phyloP scores from a whole-genome alignment of 1,284 basidiomycete genomes.

The Irpex lacteus region DNA sequence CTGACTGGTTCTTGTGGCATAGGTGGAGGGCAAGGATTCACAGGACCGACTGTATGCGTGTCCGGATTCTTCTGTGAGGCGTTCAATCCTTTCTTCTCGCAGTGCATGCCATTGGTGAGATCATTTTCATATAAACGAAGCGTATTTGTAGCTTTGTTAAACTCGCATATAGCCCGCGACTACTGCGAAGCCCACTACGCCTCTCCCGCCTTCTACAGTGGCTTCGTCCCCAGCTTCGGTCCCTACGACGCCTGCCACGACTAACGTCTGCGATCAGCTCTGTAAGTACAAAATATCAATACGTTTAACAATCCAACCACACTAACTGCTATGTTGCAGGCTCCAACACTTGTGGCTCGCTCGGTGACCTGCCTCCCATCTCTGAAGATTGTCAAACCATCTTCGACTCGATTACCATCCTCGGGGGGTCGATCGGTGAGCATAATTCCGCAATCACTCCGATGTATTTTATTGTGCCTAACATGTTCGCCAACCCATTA shows the following conservation, averaged over 20 bases:
- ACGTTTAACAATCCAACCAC: background rate
- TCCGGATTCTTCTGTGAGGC: slow-evolving; percentile 2
- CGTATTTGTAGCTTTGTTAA: background rate
- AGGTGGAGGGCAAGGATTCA: background rate
- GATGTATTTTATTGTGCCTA: background rate
- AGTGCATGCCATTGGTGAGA: background rate
- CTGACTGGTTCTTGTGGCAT: background rate
- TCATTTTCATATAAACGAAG: background rate
- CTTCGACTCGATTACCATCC: slow-evolving; percentile 24
- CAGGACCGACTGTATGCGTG: background rate
- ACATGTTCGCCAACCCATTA: background rate
- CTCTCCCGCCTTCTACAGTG: background rate
- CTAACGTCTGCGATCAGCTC: slow-evolving; percentile 21
- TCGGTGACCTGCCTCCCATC: slow-evolving; percentile 24
- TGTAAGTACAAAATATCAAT: slow-evolving; percentile 15
- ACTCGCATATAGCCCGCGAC: background rate
- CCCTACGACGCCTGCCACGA: slow-evolving; percentile 3
- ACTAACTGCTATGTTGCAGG: slow-evolving; percentile 7
- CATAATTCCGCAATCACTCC: background rate
- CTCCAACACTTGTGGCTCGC: slow-evolving; percentile 18
- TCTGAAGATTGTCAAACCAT: slow-evolving; percentile 26
- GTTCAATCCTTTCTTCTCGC: background rate
- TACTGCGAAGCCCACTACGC: background rate
- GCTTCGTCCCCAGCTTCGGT: background rate
- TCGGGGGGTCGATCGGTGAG: slow-evolving; percentile 20